A percentile compares a stretch with the other conserved stretches of the same genome.
phyloP scores from a whole-genome alignment of 129 eudicot genomes.

The Glebionis coronaria region DNA sequence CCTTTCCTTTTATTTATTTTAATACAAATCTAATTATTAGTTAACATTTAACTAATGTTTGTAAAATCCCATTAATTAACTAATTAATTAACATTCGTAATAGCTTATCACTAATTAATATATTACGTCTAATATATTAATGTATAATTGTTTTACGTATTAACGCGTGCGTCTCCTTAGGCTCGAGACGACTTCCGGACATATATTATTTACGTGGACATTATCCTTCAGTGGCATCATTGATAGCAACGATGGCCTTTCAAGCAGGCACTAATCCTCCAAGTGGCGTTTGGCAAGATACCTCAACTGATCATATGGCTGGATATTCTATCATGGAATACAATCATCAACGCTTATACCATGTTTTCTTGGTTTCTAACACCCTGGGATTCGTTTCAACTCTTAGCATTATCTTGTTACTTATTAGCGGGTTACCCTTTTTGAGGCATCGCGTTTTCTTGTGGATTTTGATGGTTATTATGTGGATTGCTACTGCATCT shows the following conservation, averaged over 20 bases:
- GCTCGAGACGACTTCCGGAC: no score
- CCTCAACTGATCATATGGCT: conserved; percentile 18
- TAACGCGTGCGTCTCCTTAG: no score
- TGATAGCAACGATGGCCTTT: conserved; percentile 56
- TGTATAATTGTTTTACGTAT: no score
- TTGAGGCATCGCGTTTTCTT: conserved; percentile 28
- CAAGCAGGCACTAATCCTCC: conserved; percentile 57
- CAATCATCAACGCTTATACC: conserved; percentile 16
- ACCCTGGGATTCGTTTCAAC: conserved; percentile 39
- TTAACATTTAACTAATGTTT: no score
- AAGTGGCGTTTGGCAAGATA: conserved; percentile 46
- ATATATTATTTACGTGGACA: no score
- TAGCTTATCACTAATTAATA: no score
- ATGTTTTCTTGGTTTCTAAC: conserved; percentile 26
- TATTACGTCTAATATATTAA: no score
- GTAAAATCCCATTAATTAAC: no score
- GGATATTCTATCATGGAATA: conserved; percentile 38
- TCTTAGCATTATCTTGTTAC: conserved; percentile 47
- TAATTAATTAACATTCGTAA: no score
- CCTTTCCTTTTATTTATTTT: no score
- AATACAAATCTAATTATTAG: no score
- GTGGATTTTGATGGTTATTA: conserved; percentile 47
- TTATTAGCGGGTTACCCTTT: conserved; percentile 48
- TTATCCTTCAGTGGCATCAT: no score
- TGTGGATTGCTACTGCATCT: conserved; percentile 49